Evolutionary conservation across 176 grass and related monocot species (phyloP).

Genomic region (Musa troglodytarum): DNA sequence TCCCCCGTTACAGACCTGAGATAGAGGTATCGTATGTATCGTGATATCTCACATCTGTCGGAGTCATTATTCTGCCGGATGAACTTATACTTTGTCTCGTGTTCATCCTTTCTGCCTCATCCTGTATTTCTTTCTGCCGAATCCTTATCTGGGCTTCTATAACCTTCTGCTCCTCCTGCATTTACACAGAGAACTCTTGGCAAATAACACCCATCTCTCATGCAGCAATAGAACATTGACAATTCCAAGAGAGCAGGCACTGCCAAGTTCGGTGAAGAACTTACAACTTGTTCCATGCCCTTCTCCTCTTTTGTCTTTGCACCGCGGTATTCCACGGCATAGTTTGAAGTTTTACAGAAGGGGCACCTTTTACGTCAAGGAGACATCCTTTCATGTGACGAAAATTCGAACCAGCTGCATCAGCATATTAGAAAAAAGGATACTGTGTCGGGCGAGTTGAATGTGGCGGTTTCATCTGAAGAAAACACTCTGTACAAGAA

Average conservation of each 20-base stretch:
- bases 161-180: conserved; percentile 91
- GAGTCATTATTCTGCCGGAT: neutral
- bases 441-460: conserved; percentile 61
- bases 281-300: conserved; percentile 75
- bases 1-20: conserved; percentile 21
- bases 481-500: conserved; percentile 76
- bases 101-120: conserved; percentile 54
- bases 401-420: neutral
- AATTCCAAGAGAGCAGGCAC: neutral
- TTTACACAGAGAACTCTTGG: conserved; percentile 1
- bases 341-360: conserved; percentile 83
- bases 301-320: conserved; percentile 87
- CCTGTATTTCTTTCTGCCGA: conserved; percentile 74
- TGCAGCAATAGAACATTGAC: neutral
- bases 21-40: conserved; percentile 27
- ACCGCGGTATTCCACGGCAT: conserved; percentile 74
- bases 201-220: conserved; percentile 5
- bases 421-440: conserved; percentile 27
- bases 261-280: conserved; percentile 3
- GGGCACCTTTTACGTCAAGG: conserved; percentile 64
- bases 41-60: conserved; percentile 18
- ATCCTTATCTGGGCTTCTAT: conserved; percentile 94
- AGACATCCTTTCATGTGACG: conserved; percentile 14
- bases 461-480: conserved; percentile 74
- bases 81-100: conserved; percentile 38